phyloP scores from a whole-genome alignment of 2,329 filamentous ascomycete species.

The Colletotrichum australisinense region DNA sequence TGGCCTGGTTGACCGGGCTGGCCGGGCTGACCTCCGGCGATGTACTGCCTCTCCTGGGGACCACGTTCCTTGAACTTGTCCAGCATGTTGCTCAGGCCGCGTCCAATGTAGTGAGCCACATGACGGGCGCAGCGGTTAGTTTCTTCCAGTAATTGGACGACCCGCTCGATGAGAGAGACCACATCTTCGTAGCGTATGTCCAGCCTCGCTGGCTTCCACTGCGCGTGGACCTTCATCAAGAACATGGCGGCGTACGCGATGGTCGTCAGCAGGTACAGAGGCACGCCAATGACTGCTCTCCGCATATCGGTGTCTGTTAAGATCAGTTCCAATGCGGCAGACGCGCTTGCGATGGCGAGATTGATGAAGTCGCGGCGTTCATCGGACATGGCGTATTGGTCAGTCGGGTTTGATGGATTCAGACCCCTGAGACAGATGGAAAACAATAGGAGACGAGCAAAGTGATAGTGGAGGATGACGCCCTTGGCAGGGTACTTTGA shows the following conservation, averaged over 20 bases:
- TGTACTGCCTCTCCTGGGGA: slow-evolving; percentile 20
- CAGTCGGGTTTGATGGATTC: slow-evolving; percentile 37
- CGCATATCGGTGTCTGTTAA: slow-evolving; percentile 46
- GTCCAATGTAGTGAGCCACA: slow-evolving; percentile 44
- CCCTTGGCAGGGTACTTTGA: slow-evolving; percentile 61
- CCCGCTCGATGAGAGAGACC: slow-evolving; percentile 40
- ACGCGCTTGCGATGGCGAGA: slow-evolving; percentile 51
- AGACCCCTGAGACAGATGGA: slow-evolving; percentile 57
- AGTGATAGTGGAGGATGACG: slow-evolving; percentile 61
- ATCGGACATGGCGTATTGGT: slow-evolving; percentile 54
- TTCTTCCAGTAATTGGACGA: slow-evolving; percentile 40
- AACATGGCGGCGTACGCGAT: slow-evolving; percentile 47
- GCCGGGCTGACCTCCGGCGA: neutral
- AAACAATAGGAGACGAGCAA: slow-evolving; percentile 61
- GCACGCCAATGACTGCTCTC: slow-evolving; percentile 44
- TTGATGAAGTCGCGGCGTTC: slow-evolving; percentile 57
- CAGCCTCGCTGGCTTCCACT: slow-evolving; percentile 44
- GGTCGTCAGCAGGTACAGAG: slow-evolving; percentile 46
- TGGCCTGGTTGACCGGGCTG: slow-evolving; percentile 6
- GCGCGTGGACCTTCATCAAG: slow-evolving; percentile 46
- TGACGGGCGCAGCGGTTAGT: slow-evolving; percentile 42
- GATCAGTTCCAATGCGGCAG: slow-evolving; percentile 43
- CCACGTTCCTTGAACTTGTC: slow-evolving; percentile 42
- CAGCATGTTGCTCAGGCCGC: slow-evolving; percentile 44
- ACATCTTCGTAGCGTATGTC: slow-evolving; percentile 46